Base-by-base conservation (phyloP, 225 moss, liverwort and hornwort genomes). In the Pseudoscleropodium purum region DNA sequence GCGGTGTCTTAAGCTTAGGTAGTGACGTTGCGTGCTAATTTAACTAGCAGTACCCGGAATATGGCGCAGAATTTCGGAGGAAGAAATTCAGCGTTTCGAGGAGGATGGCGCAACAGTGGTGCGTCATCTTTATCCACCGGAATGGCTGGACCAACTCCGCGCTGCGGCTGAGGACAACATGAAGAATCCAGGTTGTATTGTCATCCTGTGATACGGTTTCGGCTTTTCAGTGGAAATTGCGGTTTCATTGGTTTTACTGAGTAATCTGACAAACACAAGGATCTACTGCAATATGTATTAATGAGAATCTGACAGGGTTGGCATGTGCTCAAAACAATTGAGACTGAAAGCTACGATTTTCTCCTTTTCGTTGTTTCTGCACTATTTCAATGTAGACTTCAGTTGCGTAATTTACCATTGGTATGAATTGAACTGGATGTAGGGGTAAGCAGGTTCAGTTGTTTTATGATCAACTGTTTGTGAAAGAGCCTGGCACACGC, bases 401-500 rank as follows among this genome's bases (percentile, higher is more conserved):
- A 69, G 36, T 74, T 39, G 84, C n/a, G 67, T 68, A 82, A 75
- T 81, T 62, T 75, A 45, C 63, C 76, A 92, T 75, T 61, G 31
- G 43, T 84, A 49, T 68, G 75, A 87, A 68, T 86, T 52, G 54
- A 87, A 80, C 86, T 67, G 79, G 86, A 62, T 88, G 75, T 72
- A 97, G 98, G 86, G 94, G 96, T 82, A 96, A 96, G 89, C 91
- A 96, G 89, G 94, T 95, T 85, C 96, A 96, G 85, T 94, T 99
- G 51, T 97, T 99, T 81, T 97, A 99, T 79, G 97, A 99, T 91
- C 99, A 99, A 92, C 84, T 99, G 51, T 96, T 99, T 91, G 94
- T 99, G 88, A 99, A 99, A 88, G 99, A 99, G 93, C 99, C 99
- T 15, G 99, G 97, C 88, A 99, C 99, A 67, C 92, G 91, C 79